phyloP scores from a whole-genome alignment of 192 early-diverging fungal genomes.

The Phycomyces nitens region DNA sequence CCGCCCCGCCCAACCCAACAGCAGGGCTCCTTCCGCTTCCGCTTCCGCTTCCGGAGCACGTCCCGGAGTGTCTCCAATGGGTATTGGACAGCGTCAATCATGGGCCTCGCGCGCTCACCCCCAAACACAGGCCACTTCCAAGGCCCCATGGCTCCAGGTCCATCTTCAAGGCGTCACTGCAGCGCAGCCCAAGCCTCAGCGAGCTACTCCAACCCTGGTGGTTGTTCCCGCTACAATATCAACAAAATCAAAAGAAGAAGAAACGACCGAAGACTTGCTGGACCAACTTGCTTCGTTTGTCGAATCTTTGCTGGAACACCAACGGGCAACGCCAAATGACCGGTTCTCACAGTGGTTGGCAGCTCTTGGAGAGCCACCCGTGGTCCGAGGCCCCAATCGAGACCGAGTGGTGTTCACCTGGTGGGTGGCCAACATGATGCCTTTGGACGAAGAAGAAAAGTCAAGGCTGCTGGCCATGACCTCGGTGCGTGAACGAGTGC shows the following conservation, averaged over 20 bases:
- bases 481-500: constrained; percentile 44
- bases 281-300: constrained; percentile 16
- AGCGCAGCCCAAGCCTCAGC: not conserved
- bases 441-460: constrained; percentile 43
- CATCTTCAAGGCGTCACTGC: constrained; percentile 15
- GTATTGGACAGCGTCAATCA: constrained; percentile 9
- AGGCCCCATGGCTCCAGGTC: constrained; percentile 13
- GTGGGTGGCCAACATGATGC: constrained; percentile 52
- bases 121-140: constrained; percentile 4
- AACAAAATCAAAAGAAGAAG: constrained; percentile 12
- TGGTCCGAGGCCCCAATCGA: not conserved
- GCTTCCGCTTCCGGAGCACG: not conserved
- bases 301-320: not conserved
- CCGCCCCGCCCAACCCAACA: not conserved
- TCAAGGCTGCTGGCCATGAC: constrained; percentile 36
- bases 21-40: not conserved
- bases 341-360: constrained; percentile 20
- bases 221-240: not conserved
- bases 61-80: not conserved
- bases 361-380: constrained; percentile 35
- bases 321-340: not conserved
- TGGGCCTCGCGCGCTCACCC: constrained; percentile 22
- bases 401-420: constrained; percentile 30
- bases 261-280: constrained; percentile 10
- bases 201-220: not conserved